These are phyloP conservation scores for Dothistroma pini DNA, from an alignment of 2,329 filamentous ascomycete genomes.

Conservation along the genomic window DNA sequence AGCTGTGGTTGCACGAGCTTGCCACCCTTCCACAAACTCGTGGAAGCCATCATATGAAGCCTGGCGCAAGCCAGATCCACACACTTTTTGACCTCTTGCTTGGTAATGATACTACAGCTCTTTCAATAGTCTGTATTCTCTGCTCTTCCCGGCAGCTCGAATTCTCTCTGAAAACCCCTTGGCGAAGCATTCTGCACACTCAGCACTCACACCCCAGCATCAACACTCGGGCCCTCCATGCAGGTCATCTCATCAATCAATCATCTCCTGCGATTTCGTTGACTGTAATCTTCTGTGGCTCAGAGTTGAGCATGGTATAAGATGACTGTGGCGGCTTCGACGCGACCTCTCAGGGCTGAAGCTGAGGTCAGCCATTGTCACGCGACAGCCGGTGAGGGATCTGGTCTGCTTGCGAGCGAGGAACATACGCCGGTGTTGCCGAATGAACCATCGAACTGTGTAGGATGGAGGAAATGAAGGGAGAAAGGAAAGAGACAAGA, in stretches of 20 bases:
- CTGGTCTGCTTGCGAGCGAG: neutral
- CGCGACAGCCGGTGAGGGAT: slow-evolving; percentile 4
- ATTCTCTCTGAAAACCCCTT: too few species aligned
- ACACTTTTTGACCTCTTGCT: too few species aligned
- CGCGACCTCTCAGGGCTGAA: neutral
- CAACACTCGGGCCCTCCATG: neutral
- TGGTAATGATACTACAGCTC: too few species aligned
- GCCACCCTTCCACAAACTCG: neutral
- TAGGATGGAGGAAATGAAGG: too few species aligned
- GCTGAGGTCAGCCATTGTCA: slow-evolving; percentile 7
- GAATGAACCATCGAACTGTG: neutral
- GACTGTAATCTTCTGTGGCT: neutral
- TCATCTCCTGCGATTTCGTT: neutral
- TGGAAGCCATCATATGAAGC: neutral
- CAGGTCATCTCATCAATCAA: neutral
- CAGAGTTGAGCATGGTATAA: neutral
- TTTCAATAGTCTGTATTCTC: too few species aligned
- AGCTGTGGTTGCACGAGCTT: neutral
- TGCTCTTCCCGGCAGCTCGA: too few species aligned
- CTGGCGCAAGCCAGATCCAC: too few species aligned
- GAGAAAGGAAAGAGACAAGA: neutral
- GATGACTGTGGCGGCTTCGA: neutral
- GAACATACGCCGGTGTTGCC: neutral
- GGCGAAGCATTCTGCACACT: neutral
- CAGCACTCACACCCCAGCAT: neutral